Evolutionary conservation across 305 asterid genomes (phyloP).

Genomic region (Fraxinus ornus): DNA sequence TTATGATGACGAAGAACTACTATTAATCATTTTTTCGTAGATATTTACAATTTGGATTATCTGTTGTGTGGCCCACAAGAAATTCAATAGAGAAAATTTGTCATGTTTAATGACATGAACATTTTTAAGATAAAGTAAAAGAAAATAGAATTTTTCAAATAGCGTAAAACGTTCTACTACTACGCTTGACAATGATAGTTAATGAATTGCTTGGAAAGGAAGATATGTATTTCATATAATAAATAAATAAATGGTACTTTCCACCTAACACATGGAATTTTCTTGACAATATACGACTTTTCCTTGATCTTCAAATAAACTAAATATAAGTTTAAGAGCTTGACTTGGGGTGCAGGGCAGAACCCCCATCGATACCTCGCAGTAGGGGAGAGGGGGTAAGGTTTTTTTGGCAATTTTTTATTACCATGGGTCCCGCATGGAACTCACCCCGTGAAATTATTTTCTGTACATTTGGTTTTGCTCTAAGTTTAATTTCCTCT

Average conservation of each 20-base stretch:
- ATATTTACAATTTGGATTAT: no score
- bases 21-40: not conserved
- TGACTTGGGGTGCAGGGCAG: no score
- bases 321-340: no score
- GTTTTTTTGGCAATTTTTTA: no score
- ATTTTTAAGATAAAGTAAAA: not conserved
- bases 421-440: no score
- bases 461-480: no score
- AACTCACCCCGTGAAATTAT: no score
- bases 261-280: not conserved
- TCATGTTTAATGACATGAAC: not conserved
- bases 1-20: not conserved
- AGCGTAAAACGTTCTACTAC: not conserved
- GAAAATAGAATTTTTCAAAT: not conserved
- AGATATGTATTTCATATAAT: not conserved
- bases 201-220: not conserved
- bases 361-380: no score
- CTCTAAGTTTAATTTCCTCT: not conserved
- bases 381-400: no score
- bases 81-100: not conserved
- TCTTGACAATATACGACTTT: not conserved
- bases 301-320: not conserved
- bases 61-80: not conserved
- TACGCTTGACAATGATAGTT: not conserved
- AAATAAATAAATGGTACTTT: not conserved